Evolutionary conservation across 139 green algal genomes (phyloP).

Genomic region (Edaphochlamys debaryana): DNA sequence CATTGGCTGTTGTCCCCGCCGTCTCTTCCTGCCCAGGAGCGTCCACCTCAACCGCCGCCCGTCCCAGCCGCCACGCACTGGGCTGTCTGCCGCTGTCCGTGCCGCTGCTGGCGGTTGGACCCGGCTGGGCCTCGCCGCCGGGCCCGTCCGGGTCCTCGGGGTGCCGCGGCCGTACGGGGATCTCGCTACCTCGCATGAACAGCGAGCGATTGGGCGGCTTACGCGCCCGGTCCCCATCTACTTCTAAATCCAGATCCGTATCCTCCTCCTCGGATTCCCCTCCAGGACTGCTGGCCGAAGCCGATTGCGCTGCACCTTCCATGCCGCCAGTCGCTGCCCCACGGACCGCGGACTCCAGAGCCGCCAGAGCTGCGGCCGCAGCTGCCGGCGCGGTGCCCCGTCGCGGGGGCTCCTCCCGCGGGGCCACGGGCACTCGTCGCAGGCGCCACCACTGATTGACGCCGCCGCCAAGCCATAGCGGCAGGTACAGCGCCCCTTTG

Average conservation of each 20-base stretch:
- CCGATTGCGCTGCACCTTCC: not conserved
- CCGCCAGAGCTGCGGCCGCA: not conserved
- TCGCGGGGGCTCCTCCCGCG: not conserved
- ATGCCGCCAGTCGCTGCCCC: not conserved
- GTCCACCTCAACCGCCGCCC: too few species aligned
- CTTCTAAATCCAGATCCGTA: not conserved
- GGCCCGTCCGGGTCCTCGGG: not conserved
- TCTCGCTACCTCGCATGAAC: slow-evolving; percentile 2
- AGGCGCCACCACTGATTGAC: slow-evolving; percentile 38
- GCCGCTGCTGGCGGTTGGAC: not conserved
- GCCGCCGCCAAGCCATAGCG: slow-evolving; percentile 7
- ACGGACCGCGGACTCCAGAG: not conserved
- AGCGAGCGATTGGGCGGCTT: not conserved
- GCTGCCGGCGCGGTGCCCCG: not conserved
- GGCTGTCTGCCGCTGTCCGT: not conserved
- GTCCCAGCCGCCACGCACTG: too few species aligned
- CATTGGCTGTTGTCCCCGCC: too few species aligned
- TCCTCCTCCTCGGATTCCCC: not conserved
- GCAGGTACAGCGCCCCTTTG: slow-evolving; percentile 13
- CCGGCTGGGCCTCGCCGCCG: not conserved
- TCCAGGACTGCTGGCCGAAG: not conserved
- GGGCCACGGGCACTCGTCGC: not conserved
- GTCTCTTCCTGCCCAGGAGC: too few species aligned
- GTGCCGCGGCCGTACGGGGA: not conserved
- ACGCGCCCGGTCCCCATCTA: not conserved